A percentile compares a stretch with the other conserved stretches of the same genome.
Evolutionary conservation across 2,329 filamentous ascomycete species (phyloP).

Genomic region (Dactylonectria estremocensis): DNA sequence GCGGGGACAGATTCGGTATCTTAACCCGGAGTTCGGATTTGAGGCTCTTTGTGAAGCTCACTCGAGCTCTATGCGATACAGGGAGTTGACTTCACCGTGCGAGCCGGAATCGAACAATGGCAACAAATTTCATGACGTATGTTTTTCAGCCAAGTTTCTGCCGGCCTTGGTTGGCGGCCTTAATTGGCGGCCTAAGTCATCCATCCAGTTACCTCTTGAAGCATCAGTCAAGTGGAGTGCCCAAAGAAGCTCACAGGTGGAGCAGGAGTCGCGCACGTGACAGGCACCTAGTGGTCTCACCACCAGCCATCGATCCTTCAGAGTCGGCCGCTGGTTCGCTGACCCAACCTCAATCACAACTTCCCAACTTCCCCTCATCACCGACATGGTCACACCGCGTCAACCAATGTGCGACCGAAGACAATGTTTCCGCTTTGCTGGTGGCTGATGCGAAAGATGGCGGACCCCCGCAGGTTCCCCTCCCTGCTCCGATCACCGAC

Average conservation of each 20-base stretch:
- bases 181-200: too few species aligned
- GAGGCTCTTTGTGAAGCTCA: conserved; percentile 18
- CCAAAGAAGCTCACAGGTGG: not conserved
- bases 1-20: conserved; percentile 18
- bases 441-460: conserved; percentile 36
- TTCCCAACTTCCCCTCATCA: conserved; percentile 34
- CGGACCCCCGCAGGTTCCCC: conserved; percentile 25
- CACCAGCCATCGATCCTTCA: conserved; percentile 23
- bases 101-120: not conserved
- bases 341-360: conserved; percentile 5
- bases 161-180: not conserved
- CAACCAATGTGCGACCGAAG: conserved; percentile 41
- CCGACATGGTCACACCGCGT: conserved; percentile 41
- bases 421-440: conserved; percentile 30
- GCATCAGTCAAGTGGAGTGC: not conserved
- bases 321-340: conserved; percentile 34
- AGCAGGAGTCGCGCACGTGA: conserved; percentile 40
- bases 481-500: conserved; percentile 7
- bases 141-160: not conserved
- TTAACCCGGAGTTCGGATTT: not conserved
- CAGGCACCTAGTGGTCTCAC: conserved; percentile 21
- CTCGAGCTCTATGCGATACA: not conserved
- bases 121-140: conserved; percentile 13
- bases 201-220: not conserved
- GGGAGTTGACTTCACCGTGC: conserved; percentile 1